phyloP scores from a whole-genome alignment of 495 filamentous ascomycete species.

The Penicillium alfredii region DNA sequence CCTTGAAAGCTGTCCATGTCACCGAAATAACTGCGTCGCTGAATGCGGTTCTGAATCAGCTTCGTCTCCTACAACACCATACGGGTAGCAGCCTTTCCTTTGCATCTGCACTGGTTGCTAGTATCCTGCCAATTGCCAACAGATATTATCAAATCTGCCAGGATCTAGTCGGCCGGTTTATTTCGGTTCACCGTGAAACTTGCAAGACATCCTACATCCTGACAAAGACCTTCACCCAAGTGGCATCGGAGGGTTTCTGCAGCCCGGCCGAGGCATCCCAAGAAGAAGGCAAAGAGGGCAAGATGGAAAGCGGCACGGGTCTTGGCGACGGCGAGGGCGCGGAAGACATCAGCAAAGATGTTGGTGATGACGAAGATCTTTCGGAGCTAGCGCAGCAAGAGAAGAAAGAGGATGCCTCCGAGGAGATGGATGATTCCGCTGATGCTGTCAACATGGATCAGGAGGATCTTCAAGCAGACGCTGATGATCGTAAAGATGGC shows the following conservation, averaged over 20 bases:
- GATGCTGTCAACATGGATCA: conserved; percentile 96
- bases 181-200: conserved; percentile 56
- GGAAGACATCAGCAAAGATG: conserved; percentile 96
- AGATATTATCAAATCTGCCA: conserved; percentile 62
- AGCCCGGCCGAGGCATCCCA: conserved; percentile 72
- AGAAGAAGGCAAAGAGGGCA: conserved; percentile 59
- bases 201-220: conserved; percentile 71
- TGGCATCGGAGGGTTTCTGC: conserved; percentile 85
- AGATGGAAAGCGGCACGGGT: conserved; percentile 87
- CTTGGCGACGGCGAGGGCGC: conserved; percentile 93
- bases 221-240: conserved; percentile 64
- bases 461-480: conserved; percentile 59
- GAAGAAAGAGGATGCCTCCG: conserved; percentile 53
- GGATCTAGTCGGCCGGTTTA: conserved; percentile 45
- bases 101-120: conserved; percentile 56
- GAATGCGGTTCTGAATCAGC: conserved; percentile 39
- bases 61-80: conserved; percentile 44
- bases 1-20: conserved; percentile 54
- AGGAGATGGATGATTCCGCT: conserved; percentile 61
- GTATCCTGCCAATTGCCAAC: conserved; percentile 64
- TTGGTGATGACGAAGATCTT: conserved; percentile 87
- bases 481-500: conserved; percentile 49
- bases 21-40: conserved; percentile 49
- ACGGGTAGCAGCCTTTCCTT: conserved; percentile 36
- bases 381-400: conserved; percentile 83